Base-by-base conservation (phyloP, 306 rosid genomes). In the Quillaja saponaria region DNA sequence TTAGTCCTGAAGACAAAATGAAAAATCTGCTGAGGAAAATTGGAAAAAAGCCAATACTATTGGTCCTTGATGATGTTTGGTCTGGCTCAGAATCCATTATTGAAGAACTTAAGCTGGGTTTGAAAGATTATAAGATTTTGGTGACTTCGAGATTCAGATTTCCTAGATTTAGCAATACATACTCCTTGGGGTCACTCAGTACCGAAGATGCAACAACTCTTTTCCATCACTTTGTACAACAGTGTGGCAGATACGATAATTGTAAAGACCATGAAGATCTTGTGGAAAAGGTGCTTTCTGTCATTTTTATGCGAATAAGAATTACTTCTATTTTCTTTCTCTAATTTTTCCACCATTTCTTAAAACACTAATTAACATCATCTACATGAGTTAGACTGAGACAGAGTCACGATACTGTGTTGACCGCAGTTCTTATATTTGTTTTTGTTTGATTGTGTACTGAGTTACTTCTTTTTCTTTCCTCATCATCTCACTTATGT, bases 61-160 rank as follows among this genome's bases (percentile, higher is more conserved):
- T 83, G 71, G 85, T 86, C 6, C 49, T 86, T 31, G 95, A 88
- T 68, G 91, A 88, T 47, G 87, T 88, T 64, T 82, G 96, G 91
- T 55, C 61, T 0, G 85, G 67, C 13, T 76, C 96, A 19, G 88
- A 76, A 59, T 35, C 64, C 52, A 73, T 83, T 6, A 14, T 75
- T 52, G 77, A 79, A 10, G 83, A 68, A 25, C 70, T 85, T 16
- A 19, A 46, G 37, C 68, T 73, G 33, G 47, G 69, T 37, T 50
- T 66, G 1, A 62, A 80, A 15, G 47, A 68, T 49, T 81, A 51
- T 72, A 90, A 90, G 71, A 56, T 87, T 61, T 46, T 90, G 74
- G 85, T 84, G 47, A 84, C 92, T 39, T 84, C 95, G 33, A 75
- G 90, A 48, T 74, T 50, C 35, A 49, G 49, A 52, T 77, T 82